Conservation (phyloP, 768 basidiomycete genomes). For the Lanmaoa pseudosensibilis region DNA sequence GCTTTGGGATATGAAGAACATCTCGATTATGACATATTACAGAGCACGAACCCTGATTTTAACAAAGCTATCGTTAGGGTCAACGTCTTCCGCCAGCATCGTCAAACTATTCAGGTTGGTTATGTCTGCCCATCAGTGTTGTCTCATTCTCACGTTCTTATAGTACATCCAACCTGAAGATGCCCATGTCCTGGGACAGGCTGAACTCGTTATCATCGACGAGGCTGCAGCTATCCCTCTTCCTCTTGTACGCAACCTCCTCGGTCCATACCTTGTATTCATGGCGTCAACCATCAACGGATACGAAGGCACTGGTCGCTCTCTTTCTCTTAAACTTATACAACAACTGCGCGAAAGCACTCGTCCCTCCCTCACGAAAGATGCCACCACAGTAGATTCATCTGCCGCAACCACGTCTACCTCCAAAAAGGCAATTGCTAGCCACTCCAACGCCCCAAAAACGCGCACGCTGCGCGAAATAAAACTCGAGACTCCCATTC, state of each 20-base stretch:
- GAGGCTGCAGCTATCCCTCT: slow-evolving; percentile 98
- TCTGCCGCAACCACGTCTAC: slow-evolving; percentile 35
- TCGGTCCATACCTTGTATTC: slow-evolving; percentile 96
- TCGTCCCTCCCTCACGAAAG: slow-evolving; percentile 73
- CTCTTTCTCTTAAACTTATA: slow-evolving; percentile 94
- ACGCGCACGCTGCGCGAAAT: slow-evolving; percentile 82
- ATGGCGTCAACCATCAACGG: slow-evolving; percentile 99
- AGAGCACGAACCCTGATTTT: slow-evolving; percentile 92
- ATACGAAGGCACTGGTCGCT: slow-evolving; percentile 99
- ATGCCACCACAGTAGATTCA: slow-evolving; percentile 43
- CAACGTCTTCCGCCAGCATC: slow-evolving; percentile 88
- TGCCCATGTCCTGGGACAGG: slow-evolving; percentile 95
- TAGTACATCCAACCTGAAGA: slow-evolving; percentile 99
- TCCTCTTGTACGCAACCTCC: slow-evolving; percentile 90
- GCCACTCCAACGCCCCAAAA: slow-evolving; percentile 61
- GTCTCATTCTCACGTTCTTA: slow-evolving; percentile 2
- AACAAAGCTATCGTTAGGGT: slow-evolving; percentile 95
- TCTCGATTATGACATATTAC: slow-evolving; percentile 93
- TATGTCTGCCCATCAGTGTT: background rate
- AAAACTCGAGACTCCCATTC: slow-evolving; percentile 93
- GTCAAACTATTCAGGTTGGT: slow-evolving; percentile 93
- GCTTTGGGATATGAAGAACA: slow-evolving; percentile 95
- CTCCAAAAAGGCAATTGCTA: slow-evolving; percentile 50
- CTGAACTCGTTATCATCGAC: slow-evolving; percentile 96
- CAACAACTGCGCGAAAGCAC: slow-evolving; percentile 94